A percentile compares a stretch with the other conserved stretches of the same genome.
phyloP scores from a whole-genome alignment of 2,329 filamentous ascomycete genomes.

The Colletotrichum sp. region DNA sequence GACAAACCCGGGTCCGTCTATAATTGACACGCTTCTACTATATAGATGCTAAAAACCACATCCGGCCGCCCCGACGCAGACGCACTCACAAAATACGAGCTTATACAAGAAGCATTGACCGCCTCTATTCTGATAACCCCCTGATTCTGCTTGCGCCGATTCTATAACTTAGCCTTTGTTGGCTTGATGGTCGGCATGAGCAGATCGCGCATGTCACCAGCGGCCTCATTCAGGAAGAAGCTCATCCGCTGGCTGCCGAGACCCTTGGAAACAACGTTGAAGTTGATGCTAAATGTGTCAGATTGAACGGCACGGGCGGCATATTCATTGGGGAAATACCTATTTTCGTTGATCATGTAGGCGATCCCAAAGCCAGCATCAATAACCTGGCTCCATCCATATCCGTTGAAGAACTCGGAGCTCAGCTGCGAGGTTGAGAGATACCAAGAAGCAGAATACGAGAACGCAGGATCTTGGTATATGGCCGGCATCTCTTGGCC shows the following conservation, averaged over 20 bases:
- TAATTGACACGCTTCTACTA: constrained; percentile 6
- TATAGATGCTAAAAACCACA: not conserved
- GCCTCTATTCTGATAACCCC: not conserved
- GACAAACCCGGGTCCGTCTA: not conserved
- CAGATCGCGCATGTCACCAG: constrained; percentile 85
- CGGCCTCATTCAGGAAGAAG: constrained; percentile 94
- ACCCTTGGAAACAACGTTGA: constrained; percentile 96
- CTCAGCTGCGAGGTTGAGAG: constrained; percentile 88
- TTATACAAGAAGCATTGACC: not conserved
- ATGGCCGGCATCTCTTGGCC: constrained; percentile 83
- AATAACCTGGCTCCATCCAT: constrained; percentile 98
- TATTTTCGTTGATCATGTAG: constrained; percentile 99
- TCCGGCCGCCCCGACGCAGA: not conserved
- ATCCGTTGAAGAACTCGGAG: constrained; percentile 98
- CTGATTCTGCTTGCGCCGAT: not conserved
- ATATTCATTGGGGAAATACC: constrained; percentile 47
- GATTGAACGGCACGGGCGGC: not conserved
- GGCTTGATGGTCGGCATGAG: constrained; percentile 79
- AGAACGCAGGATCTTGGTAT: constrained; percentile 85
- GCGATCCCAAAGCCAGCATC: constrained; percentile 96
- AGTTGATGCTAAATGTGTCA: constrained; percentile 73
- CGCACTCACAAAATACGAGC: not conserved
- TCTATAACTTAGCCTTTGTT: constrained; percentile 86
- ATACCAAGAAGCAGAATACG: constrained; percentile 88
- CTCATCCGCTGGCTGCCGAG: constrained; percentile 92